Evolutionary conservation across 2,329 filamentous ascomycete genomes (phyloP).

Genomic region (Dactylonectria estremocensis): DNA sequence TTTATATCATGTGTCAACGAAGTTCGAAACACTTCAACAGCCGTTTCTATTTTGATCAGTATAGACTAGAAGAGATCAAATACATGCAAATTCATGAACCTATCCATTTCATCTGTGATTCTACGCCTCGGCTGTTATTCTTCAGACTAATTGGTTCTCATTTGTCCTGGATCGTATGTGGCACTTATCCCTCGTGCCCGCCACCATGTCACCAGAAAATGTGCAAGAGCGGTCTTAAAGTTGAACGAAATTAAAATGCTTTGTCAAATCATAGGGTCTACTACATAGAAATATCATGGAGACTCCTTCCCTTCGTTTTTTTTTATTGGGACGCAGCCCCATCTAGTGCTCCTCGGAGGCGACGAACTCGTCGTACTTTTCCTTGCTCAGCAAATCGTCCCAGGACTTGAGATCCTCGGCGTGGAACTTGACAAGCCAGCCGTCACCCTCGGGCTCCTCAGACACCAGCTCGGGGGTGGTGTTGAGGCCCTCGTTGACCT

Average conservation of each 20-base stretch:
- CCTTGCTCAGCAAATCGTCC: conserved; percentile 79
- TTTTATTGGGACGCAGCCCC: background rate
- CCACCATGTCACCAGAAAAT: no score
- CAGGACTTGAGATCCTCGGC: conserved; percentile 69
- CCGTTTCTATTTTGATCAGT: background rate
- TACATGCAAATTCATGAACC: conserved; percentile 3
- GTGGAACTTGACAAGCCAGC: conserved; percentile 88
- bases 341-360: conserved; percentile 28
- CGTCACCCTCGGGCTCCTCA: conserved; percentile 81
- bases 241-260: background rate
- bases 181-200: background rate
- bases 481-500: conserved; percentile 78
- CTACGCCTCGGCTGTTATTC: background rate
- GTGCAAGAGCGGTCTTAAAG: background rate
- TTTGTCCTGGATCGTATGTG: background rate
- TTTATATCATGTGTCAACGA: background rate
- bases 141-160: background rate
- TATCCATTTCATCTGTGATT: background rate
- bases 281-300: conserved; percentile 1
- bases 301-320: background rate
- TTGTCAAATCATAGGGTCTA: background rate
- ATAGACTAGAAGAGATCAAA: background rate
- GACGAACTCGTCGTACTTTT: conserved; percentile 68
- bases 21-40: conserved; percentile 1
- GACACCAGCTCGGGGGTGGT: conserved; percentile 80